Base-by-base conservation (phyloP, 768 basidiomycete species). In the Chalciporus chontae region DNA sequence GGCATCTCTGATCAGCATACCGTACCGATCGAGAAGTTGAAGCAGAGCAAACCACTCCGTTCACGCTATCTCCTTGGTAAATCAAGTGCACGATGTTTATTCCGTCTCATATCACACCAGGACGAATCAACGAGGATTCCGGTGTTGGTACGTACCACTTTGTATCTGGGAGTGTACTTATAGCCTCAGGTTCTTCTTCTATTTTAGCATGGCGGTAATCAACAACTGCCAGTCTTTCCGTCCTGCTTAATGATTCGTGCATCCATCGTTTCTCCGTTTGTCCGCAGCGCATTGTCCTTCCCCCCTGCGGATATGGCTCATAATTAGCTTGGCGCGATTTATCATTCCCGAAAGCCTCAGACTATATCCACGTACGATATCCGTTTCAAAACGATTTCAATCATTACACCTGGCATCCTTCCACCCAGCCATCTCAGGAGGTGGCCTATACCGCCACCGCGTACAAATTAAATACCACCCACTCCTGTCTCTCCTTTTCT, bases 381-480 rank as follows among this genome's bases (percentile, higher is more conserved):
- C 38, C 34, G 38, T 41, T 36, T 31, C 40, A 13, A 39, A 26
- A 23, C 43, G 34, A 32, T 43, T 41, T 23, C 40, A 31, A 38
- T 34, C 34, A n/a, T 34, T 32, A 32, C 34, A 40, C 32, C 14
- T 42, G n/a, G n/a, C 61, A 26, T 50, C n/a, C 56, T 29, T 56
- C 56, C 53, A 58, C 57, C n/a, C n/a, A n/a, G n/a, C 42, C 65
- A 68, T 65, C 57, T 64, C 51, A 54, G 67, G 54, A 62, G 45
- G 67, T 58, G 62, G 61, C 53, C 45, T 57, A 53, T 69, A 69
- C 57, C 59, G 64, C 61, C 68, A 68, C 68, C 57, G 61, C 51
- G 51, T 56, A 51, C 53, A 55, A 58, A 60, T 62, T 68, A 68
- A 66, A 69, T 66, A 66, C 52, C 52, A 40, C 48, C 23, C 21